Evolutionary conservation across 176 grass and related monocot genomes (phyloP).

Genomic region (Zoysia japonica): DNA sequence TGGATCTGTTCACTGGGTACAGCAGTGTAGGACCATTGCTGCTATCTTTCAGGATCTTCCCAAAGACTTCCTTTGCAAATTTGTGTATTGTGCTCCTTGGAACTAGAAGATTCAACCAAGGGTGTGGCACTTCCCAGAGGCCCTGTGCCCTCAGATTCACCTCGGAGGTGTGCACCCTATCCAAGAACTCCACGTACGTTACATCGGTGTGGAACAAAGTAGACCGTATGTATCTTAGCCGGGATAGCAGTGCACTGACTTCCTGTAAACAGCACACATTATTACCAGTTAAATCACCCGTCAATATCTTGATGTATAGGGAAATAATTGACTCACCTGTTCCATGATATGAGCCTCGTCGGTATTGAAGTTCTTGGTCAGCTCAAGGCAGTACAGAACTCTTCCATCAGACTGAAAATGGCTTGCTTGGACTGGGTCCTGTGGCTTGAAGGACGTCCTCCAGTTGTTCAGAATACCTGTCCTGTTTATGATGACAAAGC

Average conservation of each 20-base stretch:
- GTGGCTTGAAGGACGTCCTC: conserved; percentile 73
- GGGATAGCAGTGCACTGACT: conserved; percentile 21
- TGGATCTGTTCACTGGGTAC: conserved; percentile 74
- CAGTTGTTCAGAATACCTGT: conserved; percentile 79
- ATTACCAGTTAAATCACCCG: too few relatives aligned
- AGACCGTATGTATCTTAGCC: conserved; percentile 54
- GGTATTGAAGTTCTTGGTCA: conserved; percentile 79
- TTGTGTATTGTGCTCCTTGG: conserved; percentile 64
- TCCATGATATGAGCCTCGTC: conserved; percentile 56
- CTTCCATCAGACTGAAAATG: conserved; percentile 66
- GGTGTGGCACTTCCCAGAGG: conserved; percentile 92
- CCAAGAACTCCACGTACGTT: conserved; percentile 79
- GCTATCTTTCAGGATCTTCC: conserved; percentile 70
- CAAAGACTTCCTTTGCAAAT: conserved; percentile 70
- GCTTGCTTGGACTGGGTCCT: conserved; percentile 52
- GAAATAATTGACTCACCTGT: conserved; percentile 40
- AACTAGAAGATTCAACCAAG: conserved; percentile 88
- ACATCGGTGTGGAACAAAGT: conserved; percentile 78
- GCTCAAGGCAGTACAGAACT: conserved; percentile 79
- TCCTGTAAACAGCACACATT: too few relatives aligned
- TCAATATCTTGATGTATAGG: too few relatives aligned
- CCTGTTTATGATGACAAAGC: conserved; percentile 83
- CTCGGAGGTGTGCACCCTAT: conserved; percentile 79
- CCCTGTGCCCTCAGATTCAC: conserved; percentile 71
- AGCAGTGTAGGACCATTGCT: conserved; percentile 81